phyloP scores from a whole-genome alignment of 2,329 filamentous ascomycete species.

The Pyrenochaeta sp. region DNA sequence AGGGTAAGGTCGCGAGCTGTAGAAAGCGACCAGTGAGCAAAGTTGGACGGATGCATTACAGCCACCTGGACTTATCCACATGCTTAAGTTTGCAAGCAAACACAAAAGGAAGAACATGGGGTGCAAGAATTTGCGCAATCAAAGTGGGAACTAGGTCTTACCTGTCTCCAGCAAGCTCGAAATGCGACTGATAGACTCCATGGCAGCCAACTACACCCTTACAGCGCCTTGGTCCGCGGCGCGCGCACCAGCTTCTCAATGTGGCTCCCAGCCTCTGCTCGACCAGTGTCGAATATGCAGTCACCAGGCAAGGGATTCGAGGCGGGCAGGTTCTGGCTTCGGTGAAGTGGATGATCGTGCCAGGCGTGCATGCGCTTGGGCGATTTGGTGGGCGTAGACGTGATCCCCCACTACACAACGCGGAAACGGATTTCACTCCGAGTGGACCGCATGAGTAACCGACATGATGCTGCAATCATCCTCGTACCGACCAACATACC shows the following conservation, averaged over 20 bases:
- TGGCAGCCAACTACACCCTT: constrained; percentile 51
- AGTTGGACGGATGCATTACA: constrained; percentile 48
- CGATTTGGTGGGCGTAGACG: constrained; percentile 3
- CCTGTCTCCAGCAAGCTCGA: constrained; percentile 94
- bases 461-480: not conserved
- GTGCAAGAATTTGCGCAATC: not conserved
- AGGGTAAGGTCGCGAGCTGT: constrained; percentile 95
- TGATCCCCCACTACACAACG: constrained; percentile 9
- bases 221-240: constrained; percentile 24
- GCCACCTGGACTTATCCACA: constrained; percentile 14
- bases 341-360: constrained; percentile 34
- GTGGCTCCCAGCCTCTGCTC: constrained; percentile 11
- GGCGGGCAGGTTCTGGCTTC: constrained; percentile 23
- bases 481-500: constrained; percentile 7
- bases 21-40: constrained; percentile 50
- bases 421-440: constrained; percentile 13
- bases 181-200: constrained; percentile 97
- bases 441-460: constrained; percentile 2
- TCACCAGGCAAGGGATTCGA: constrained; percentile 21
- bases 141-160: constrained; percentile 52
- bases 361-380: constrained; percentile 23
- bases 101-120: not conserved
- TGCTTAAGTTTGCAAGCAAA: not conserved
- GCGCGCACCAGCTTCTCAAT: constrained; percentile 9
- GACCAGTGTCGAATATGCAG: constrained; percentile 37